Evolutionary conservation across 2,329 filamentous ascomycete genomes (phyloP).

Genomic region (Phaeosphaeriaceae sp.): DNA sequence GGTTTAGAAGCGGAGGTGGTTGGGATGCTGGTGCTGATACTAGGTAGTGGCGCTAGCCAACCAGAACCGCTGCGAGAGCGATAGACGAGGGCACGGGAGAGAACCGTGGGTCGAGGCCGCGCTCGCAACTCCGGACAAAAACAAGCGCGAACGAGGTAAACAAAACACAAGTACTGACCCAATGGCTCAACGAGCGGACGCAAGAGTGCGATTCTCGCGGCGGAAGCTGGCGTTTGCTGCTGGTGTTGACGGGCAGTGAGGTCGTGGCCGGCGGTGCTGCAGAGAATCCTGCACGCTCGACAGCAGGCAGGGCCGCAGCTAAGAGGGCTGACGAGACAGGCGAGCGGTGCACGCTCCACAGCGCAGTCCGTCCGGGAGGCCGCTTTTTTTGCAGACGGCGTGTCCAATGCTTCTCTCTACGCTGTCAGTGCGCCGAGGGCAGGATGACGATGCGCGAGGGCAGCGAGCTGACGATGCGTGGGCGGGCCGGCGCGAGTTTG

Average conservation of each 20-base stretch:
- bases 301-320: constrained; percentile 49
- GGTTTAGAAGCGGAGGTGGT: constrained; percentile 51
- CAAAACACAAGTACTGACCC: constrained; percentile 23
- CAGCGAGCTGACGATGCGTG: constrained; percentile 33
- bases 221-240: constrained; percentile 18
- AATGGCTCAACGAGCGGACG: constrained; percentile 35
- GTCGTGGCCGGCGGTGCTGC: constrained; percentile 46
- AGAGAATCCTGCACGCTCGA: constrained; percentile 46
- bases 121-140: background rate
- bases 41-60: constrained; percentile 44
- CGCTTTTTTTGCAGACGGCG: constrained; percentile 34
- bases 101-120: constrained; percentile 24
- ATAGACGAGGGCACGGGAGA: constrained; percentile 49
- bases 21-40: constrained; percentile 48
- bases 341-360: constrained; percentile 45
- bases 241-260: constrained; percentile 28
- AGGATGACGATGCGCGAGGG: constrained; percentile 9
- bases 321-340: constrained; percentile 50
- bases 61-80: constrained; percentile 31
- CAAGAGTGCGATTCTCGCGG: constrained; percentile 18
- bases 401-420: constrained; percentile 27
- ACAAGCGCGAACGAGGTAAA: constrained; percentile 9
- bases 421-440: constrained; percentile 35
- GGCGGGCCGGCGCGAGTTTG: constrained; percentile 46
- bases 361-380: constrained; percentile 34